A percentile compares a stretch with the other conserved stretches of the same genome.
phyloP scores from a whole-genome alignment of 176 grass and related monocot genomes.

The Pontederia paniculata region DNA sequence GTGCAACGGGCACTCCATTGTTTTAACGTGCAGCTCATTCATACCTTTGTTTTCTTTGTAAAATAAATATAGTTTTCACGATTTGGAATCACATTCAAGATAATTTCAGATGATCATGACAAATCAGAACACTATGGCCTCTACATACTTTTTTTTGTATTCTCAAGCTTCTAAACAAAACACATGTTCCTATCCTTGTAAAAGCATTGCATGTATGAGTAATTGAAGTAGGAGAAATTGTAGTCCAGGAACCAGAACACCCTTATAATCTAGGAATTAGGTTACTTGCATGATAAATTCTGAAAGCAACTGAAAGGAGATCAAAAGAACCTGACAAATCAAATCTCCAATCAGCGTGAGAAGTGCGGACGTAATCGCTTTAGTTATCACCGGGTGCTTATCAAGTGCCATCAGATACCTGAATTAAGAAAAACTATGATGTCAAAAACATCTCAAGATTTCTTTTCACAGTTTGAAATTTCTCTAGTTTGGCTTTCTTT shows the following conservation, averaged over 20 bases:
- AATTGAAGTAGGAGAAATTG: too few species aligned
- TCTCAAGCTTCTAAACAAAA: background rate
- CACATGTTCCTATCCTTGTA: background rate
- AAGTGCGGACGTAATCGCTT: slow-evolving; percentile 48
- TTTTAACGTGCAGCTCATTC: too few species aligned
- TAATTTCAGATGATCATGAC: background rate
- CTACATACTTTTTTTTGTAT: too few species aligned
- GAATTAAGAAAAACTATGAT: background rate
- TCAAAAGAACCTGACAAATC: slow-evolving; percentile 46
- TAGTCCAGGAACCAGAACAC: too few species aligned
- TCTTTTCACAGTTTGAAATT: background rate
- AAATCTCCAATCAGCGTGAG: slow-evolving; percentile 49
- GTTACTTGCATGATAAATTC: background rate
- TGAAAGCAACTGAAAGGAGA: background rate
- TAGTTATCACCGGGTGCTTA: slow-evolving; percentile 46
- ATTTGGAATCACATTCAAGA: too few species aligned
- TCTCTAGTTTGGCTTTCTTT: background rate
- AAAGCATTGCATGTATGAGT: too few species aligned
- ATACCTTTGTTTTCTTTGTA: too few species aligned
- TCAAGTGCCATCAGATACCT: slow-evolving; percentile 47
- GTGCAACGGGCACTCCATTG: too few species aligned
- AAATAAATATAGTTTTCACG: too few species aligned
- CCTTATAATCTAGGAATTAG: too few species aligned
- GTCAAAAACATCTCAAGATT: background rate
- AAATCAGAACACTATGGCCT: background rate